Evolutionary conservation across 306 rosid species (phyloP).

Genomic region (Parietaria judaica): DNA sequence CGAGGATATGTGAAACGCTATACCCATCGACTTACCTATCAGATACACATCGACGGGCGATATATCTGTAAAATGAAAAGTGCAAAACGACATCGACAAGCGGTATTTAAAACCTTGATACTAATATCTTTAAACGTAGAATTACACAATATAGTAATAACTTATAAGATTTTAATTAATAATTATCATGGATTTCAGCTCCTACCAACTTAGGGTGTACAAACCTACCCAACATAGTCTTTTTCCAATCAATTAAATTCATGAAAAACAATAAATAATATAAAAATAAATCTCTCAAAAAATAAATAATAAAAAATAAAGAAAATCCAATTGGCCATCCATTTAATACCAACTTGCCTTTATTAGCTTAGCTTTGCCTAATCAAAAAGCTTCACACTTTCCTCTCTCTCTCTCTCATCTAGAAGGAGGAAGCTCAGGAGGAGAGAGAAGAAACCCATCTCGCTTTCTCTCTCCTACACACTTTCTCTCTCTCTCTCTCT

Average conservation of each 20-base stretch:
- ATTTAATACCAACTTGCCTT: too few relatives aligned
- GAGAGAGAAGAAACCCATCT: neutral
- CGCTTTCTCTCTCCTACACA: neutral
- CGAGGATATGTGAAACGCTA: too few relatives aligned
- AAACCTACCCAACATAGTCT: neutral
- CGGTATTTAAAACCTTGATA: too few relatives aligned
- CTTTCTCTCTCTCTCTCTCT: neutral
- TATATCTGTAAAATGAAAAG: too few relatives aligned
- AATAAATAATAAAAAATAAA: too few relatives aligned
- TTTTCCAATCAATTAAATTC: conserved; percentile 11
- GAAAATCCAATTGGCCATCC: neutral
- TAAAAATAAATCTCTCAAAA: too few relatives aligned
- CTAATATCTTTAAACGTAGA: too few relatives aligned
- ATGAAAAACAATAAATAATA: conserved; percentile 14
- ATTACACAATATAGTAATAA: too few relatives aligned
- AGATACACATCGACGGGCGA: too few relatives aligned
- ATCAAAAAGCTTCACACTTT: conserved; percentile 21
- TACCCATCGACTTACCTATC: too few relatives aligned
- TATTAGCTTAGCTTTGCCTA: neutral
- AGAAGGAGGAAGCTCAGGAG: neutral
- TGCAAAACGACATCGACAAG: too few relatives aligned
- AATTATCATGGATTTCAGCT: conserved; percentile 25
- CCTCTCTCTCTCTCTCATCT: conserved; percentile 13
- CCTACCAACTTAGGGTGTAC: conserved; percentile 17
- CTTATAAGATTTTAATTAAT: neutral